Evolutionary conservation across 1,139 yeast species (phyloP).

Genomic region (Pichia terricola): DNA sequence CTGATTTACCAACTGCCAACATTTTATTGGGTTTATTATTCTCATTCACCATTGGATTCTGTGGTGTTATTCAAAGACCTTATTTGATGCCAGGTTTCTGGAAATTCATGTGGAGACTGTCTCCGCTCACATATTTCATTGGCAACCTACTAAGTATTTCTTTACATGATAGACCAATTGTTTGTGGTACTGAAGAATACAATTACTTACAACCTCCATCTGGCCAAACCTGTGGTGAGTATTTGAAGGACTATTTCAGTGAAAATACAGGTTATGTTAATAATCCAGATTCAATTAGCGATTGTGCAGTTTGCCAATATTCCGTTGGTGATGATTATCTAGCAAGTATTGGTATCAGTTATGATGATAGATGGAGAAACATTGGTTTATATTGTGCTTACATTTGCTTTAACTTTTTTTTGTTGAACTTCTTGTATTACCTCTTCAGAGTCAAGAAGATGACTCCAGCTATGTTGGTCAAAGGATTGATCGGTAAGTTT

Average conservation of each 20-base stretch:
- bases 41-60: conserved; percentile 44
- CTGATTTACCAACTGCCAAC: conserved; percentile 52
- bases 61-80: conserved; percentile 55
- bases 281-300: conserved; percentile 39
- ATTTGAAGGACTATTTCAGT: conserved; percentile 29
- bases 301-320: conserved; percentile 53
- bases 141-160: conserved; percentile 43
- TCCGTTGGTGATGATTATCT: conserved; percentile 47
- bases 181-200: conserved; percentile 42
- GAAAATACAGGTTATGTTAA: conserved; percentile 42
- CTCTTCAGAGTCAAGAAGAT: conserved; percentile 9
- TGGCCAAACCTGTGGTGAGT: conserved; percentile 48
- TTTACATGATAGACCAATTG: conserved; percentile 44
- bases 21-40: conserved; percentile 44
- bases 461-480: too few relatives aligned
- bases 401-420: conserved; percentile 37
- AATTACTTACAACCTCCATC: conserved; percentile 43
- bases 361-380: conserved; percentile 52
- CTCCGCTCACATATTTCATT: conserved; percentile 60
- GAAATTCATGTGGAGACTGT: conserved; percentile 58
- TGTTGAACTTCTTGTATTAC: conserved; percentile 12
- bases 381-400: conserved; percentile 52
- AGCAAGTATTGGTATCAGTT: conserved; percentile 33
- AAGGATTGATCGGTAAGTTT: too few relatives aligned
- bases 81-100: conserved; percentile 56